Conservation (phyloP, 2,329 filamentous ascomycete species). For the Alternaria metachromatica region DNA sequence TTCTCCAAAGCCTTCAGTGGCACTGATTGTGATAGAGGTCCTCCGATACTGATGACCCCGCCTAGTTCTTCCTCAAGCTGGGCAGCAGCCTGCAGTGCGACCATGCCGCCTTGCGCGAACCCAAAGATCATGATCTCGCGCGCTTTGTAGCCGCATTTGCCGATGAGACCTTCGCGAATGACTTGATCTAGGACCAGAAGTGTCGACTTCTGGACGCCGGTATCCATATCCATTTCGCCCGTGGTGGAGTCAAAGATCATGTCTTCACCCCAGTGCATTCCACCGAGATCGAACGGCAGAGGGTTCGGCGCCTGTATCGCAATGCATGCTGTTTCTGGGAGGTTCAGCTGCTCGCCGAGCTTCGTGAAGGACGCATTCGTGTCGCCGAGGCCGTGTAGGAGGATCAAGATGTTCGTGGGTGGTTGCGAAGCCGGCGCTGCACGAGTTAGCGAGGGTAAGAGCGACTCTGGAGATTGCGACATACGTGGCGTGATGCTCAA, state of each 20-base stretch:
- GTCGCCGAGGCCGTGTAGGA: conserved; percentile 87
- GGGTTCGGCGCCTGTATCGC: conserved; percentile 74
- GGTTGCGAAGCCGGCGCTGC: conserved; percentile 57
- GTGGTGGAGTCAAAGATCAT: conserved; percentile 61
- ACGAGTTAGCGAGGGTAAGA: conserved; percentile 20
- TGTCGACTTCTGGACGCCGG: conserved; percentile 56
- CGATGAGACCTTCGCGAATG: conserved; percentile 53
- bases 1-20: conserved; percentile 38
- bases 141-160: conserved; percentile 57
- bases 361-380: conserved; percentile 70
- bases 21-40: conserved; percentile 56
- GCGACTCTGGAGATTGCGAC: conserved; percentile 17
- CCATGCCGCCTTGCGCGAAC: conserved; percentile 65
- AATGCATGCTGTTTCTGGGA: conserved; percentile 80
- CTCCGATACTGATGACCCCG: conserved; percentile 70
- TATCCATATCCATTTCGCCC: conserved; percentile 62
- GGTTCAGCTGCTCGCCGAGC: conserved; percentile 71
- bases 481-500: conserved; percentile 56
- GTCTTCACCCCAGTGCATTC: conserved; percentile 69
- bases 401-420: conserved; percentile 76
- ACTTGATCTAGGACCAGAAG: conserved; percentile 54
- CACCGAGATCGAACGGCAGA: conserved; percentile 72
- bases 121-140: conserved; percentile 63
- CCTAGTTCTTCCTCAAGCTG: conserved; percentile 54
- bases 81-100: conserved; percentile 55